phyloP scores from a whole-genome alignment of 441 rosid genomes.

The Rhodomyrtus psidioides region DNA sequence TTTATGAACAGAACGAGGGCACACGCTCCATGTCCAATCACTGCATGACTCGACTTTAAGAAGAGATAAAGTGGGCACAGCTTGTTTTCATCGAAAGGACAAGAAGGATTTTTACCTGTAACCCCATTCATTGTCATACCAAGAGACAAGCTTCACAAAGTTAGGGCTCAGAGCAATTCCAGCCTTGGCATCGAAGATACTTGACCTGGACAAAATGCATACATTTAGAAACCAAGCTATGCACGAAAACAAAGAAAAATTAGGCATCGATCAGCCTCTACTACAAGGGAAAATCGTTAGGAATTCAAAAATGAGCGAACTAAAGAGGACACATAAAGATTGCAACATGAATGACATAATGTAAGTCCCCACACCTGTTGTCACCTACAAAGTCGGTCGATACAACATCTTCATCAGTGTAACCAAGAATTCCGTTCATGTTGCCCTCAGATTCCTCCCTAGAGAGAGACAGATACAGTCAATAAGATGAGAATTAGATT shows the following conservation, averaged over 20 bases:
- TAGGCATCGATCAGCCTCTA: neutral
- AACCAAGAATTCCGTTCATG: constrained; percentile 62
- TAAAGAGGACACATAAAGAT: neutral
- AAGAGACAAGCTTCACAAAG: constrained; percentile 49
- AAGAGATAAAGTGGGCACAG: neutral
- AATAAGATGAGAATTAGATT: neutral
- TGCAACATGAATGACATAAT: no score
- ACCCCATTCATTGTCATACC: constrained; percentile 64
- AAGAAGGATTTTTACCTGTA: constrained; percentile 35
- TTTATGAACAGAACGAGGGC: neutral
- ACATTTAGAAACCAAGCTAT: neutral
- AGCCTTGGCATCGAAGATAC: constrained; percentile 67
- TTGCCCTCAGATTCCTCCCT: constrained; percentile 52
- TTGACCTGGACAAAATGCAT: constrained; percentile 28
- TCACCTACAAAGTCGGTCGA: constrained; percentile 32
- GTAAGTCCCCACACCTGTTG: constrained; percentile 1
- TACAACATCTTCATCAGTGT: constrained; percentile 53
- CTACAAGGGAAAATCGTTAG: neutral
- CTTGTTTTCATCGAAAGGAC: neutral
- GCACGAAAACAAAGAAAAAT: neutral
- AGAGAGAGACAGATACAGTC: neutral
- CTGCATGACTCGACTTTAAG: neutral
- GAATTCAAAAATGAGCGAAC: neutral
- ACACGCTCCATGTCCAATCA: neutral
- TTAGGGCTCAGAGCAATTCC: constrained; percentile 50